A percentile compares a stretch with the other conserved stretches of the same genome.
Conservation (phyloP, 257 asterid species). For the Petrea volubilis region DNA sequence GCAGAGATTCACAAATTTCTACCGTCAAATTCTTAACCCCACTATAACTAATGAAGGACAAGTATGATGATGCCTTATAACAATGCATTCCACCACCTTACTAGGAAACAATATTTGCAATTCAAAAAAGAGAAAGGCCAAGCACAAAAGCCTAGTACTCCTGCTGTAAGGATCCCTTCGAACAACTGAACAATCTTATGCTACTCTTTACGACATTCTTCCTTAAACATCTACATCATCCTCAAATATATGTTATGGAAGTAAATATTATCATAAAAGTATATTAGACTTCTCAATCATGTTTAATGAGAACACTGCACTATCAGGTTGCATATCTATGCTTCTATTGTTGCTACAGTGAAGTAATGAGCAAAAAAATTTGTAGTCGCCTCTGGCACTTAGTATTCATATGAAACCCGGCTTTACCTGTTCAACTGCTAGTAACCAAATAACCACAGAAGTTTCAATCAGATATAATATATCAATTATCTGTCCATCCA, state of each 20-base stretch:
- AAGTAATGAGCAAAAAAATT: neutral
- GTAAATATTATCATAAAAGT: neutral
- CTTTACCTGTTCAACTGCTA: neutral
- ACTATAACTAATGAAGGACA: neutral
- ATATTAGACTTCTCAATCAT: neutral
- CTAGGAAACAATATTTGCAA: neutral
- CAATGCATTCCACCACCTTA: neutral
- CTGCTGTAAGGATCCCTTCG: neutral
- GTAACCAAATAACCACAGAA: neutral
- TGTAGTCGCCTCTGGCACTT: neutral
- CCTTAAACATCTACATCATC: neutral
- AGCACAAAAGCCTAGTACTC: neutral
- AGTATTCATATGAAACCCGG: neutral
- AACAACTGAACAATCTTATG: neutral
- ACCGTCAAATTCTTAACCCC: neutral
- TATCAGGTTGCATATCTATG: neutral
- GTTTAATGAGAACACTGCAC: neutral
- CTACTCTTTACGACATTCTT: neutral
- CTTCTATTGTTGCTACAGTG: conserved; percentile 12
- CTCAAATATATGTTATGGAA: neutral
- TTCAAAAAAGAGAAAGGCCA: too few species aligned
- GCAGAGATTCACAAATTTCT: neutral
- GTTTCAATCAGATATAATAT: neutral
- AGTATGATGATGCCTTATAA: neutral
- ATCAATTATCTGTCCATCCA: neutral